Conservation (phyloP, 371 early-diverging fungal genomes). For the Zancudomyces culisetae region DNA sequence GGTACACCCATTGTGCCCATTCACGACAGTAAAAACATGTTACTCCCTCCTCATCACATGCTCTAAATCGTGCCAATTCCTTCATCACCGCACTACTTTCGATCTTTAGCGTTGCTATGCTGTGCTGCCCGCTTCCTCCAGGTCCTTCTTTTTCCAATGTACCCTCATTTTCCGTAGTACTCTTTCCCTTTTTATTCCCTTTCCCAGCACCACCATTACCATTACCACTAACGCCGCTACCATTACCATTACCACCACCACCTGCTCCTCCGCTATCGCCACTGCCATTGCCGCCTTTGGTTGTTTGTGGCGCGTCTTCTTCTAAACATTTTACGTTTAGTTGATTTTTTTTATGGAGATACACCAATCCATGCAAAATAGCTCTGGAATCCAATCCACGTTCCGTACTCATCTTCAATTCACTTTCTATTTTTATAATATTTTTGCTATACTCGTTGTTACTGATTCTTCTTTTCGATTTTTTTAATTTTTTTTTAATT, state of each 20-base stretch:
- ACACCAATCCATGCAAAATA: slow-evolving; percentile 22
- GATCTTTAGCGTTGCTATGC: slow-evolving; percentile 22
- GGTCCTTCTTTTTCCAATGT: slow-evolving; percentile 8
- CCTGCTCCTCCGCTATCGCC: neutral
- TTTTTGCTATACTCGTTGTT: too few relatives aligned
- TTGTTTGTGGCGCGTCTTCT: neutral
- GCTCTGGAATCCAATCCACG: slow-evolving; percentile 25
- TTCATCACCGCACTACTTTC: slow-evolving; percentile 39
- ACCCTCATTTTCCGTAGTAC: neutral
- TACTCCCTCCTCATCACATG: slow-evolving; percentile 48
- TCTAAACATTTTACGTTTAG: slow-evolving; percentile 9
- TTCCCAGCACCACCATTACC: neutral
- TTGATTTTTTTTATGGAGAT: slow-evolving; percentile 18
- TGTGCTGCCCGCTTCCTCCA: slow-evolving; percentile 12
- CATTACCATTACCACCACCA: neutral
- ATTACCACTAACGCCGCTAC: neutral
- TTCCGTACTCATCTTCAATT: slow-evolving; percentile 6
- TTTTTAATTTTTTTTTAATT: too few relatives aligned
- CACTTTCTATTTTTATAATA: neutral
- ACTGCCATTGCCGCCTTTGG: slow-evolving; percentile 4
- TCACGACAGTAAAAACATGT: slow-evolving; percentile 61
- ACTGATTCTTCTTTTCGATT: too few relatives aligned
- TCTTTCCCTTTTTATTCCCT: slow-evolving; percentile 1
- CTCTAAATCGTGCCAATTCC: slow-evolving; percentile 47
- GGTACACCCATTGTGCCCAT: slow-evolving; percentile 63